Conservation (phyloP, 1,284 basidiomycete species). For the Wolfiporia cocos region DNA sequence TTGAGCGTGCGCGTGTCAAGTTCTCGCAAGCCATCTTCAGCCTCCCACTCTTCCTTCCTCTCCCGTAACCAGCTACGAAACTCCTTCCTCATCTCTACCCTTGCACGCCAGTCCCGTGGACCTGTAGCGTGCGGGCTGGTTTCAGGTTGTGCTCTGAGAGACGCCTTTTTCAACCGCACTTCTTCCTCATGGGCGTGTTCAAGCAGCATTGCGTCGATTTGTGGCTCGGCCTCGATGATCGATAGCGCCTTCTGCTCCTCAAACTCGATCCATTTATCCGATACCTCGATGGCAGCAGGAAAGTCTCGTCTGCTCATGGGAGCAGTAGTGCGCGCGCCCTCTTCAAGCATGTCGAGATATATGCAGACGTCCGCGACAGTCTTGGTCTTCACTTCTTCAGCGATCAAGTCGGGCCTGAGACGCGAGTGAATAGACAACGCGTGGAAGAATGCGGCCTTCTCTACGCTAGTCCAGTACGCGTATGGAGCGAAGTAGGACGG, state of each 20-base stretch:
- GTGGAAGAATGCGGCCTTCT: constrained; percentile 70
- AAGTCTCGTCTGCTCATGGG: constrained; percentile 13
- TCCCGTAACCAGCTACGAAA: constrained; percentile 22
- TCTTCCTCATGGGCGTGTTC: constrained; percentile 17
- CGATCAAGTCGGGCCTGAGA: constrained; percentile 65
- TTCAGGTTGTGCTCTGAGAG: too few relatives aligned
- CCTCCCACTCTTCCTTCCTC: constrained; percentile 24
- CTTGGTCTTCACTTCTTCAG: constrained; percentile 57
- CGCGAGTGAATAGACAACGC: constrained; percentile 58
- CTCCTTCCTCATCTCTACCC: constrained; percentile 18
- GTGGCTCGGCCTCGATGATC: constrained; percentile 30
- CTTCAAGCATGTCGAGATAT: constrained; percentile 50
- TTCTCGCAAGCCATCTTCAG: constrained; percentile 30
- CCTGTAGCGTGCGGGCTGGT: too few relatives aligned
- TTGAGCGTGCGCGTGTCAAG: constrained; percentile 33
- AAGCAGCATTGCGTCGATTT: constrained; percentile 20
- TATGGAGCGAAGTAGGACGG: constrained; percentile 40
- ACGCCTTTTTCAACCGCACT: too few relatives aligned
- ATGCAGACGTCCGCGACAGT: constrained; percentile 51
- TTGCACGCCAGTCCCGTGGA: constrained; percentile 24
- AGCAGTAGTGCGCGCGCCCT: constrained; percentile 13
- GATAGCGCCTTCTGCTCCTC: constrained; percentile 53
- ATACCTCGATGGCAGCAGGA: constrained; percentile 48
- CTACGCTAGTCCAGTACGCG: constrained; percentile 56
- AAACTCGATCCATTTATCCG: constrained; percentile 47